These are phyloP conservation scores for Talaromyces sp. DNA, from an alignment of 2,329 filamentous ascomycete genomes.

Conservation along the genomic window DNA sequence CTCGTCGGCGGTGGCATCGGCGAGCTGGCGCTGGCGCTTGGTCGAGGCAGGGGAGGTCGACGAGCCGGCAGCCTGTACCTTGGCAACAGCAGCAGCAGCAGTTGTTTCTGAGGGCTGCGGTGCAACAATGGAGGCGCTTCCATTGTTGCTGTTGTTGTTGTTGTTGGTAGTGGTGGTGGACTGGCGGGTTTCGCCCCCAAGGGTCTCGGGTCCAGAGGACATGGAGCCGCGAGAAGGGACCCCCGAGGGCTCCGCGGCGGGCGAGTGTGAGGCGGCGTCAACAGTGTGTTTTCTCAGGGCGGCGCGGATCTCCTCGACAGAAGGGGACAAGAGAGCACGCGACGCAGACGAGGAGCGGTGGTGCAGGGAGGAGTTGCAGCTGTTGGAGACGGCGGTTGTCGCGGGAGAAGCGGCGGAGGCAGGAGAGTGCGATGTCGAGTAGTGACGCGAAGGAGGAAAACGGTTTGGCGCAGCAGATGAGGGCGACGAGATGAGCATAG, in stretches of 20 bases:
- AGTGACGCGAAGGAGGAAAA: background rate
- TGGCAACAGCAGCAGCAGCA: background rate
- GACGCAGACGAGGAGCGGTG: slow-evolving; percentile 1
- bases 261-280: slow-evolving; percentile 22
- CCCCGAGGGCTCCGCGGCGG: slow-evolving; percentile 18
- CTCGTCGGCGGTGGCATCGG: slow-evolving; percentile 17
- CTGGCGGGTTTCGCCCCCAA: slow-evolving; percentile 23
- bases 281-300: slow-evolving; percentile 34
- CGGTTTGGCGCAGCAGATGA: slow-evolving; percentile 26
- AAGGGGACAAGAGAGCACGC: slow-evolving; percentile 23
- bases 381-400: background rate
- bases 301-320: slow-evolving; percentile 35
- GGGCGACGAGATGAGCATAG: slow-evolving; percentile 37
- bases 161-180: slow-evolving; percentile 7
- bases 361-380: background rate
- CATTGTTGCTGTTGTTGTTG: too few species aligned
- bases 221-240: slow-evolving; percentile 28
- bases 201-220: slow-evolving; percentile 28
- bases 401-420: slow-evolving; percentile 12
- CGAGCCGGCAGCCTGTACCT: background rate
- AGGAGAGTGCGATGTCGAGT: slow-evolving; percentile 10
- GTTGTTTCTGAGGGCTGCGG: background rate
- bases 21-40: slow-evolving; percentile 31
- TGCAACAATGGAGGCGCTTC: background rate
- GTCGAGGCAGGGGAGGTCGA: slow-evolving; percentile 11